Evolutionary conservation across 352 stramenopile species (phyloP).

Genomic region (Aphanomyces invadans): DNA sequence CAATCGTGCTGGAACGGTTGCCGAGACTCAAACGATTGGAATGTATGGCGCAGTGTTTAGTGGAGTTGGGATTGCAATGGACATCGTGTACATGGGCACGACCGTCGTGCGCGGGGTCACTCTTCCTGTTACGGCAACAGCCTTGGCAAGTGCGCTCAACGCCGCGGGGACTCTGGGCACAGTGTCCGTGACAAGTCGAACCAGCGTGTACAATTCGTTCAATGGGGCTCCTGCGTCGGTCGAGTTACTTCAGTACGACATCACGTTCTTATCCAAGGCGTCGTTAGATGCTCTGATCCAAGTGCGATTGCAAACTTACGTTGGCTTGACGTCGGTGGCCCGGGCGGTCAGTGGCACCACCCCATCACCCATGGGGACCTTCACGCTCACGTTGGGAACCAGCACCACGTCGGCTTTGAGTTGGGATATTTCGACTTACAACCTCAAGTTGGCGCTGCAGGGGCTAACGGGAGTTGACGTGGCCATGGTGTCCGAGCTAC

Average conservation of each 20-base stretch:
- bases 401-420: slow-evolving; percentile 27
- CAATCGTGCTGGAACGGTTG: slow-evolving; percentile 25
- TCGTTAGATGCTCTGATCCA: slow-evolving; percentile 18
- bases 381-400: slow-evolving; percentile 19
- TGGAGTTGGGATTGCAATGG: slow-evolving; percentile 1
- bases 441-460: slow-evolving; percentile 26
- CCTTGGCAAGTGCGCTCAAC: slow-evolving; percentile 20
- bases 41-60: slow-evolving; percentile 24
- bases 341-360: slow-evolving; percentile 12
- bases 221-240: slow-evolving; percentile 12
- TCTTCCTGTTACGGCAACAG: slow-evolving; percentile 21
- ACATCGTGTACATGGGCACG: slow-evolving; percentile 7
- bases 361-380: slow-evolving; percentile 19
- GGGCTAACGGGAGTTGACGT: slow-evolving; percentile 20
- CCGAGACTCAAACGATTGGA: slow-evolving; percentile 26
- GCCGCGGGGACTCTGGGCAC: background rate
- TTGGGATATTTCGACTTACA: slow-evolving; percentile 25
- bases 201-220: background rate
- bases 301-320: slow-evolving; percentile 6
- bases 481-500: slow-evolving; percentile 26
- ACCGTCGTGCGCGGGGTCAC: background rate
- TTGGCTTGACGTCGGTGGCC: background rate
- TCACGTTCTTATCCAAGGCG: slow-evolving; percentile 24
- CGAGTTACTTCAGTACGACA: slow-evolving; percentile 25
- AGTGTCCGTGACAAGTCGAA: slow-evolving; percentile 18